phyloP scores from a whole-genome alignment of 1,284 basidiomycete genomes.

The Chiua sp. region DNA sequence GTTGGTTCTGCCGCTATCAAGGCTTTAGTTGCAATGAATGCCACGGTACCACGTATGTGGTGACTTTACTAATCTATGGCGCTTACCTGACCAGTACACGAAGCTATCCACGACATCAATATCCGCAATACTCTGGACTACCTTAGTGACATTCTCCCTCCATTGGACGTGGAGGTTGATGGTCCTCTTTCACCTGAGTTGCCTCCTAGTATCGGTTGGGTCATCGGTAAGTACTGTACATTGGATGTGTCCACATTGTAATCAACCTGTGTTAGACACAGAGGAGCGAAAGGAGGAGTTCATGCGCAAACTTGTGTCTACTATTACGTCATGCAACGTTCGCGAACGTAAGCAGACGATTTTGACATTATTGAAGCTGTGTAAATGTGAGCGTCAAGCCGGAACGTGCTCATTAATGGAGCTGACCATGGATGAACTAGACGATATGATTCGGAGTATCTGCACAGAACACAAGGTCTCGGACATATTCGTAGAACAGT shows the following conservation, averaged over 20 bases:
- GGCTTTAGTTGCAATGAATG: too few relatives aligned
- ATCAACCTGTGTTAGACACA: neutral
- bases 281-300: too few relatives aligned
- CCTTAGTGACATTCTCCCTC: too few relatives aligned
- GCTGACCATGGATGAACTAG: neutral
- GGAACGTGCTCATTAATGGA: neutral
- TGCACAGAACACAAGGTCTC: neutral
- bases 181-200: too few relatives aligned
- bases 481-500: conserved; percentile 6
- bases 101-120: too few relatives aligned
- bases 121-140: too few relatives aligned
- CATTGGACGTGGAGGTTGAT: too few relatives aligned
- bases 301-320: conserved; percentile 4
- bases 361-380: conserved; percentile 16
- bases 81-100: too few relatives aligned
- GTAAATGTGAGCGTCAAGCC: neutral
- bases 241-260: neutral
- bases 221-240: neutral
- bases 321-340: neutral
- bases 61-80: too few relatives aligned
- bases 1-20: too few relatives aligned
- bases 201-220: neutral
- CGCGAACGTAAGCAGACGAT: conserved; percentile 5
- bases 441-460: neutral
- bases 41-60: too few relatives aligned